A percentile compares a stretch with the other conserved stretches of the same genome.
These are phyloP conservation scores for Fusarium papillatum DNA, from an alignment of 2,329 filamentous ascomycete species.

Conservation along the genomic window DNA sequence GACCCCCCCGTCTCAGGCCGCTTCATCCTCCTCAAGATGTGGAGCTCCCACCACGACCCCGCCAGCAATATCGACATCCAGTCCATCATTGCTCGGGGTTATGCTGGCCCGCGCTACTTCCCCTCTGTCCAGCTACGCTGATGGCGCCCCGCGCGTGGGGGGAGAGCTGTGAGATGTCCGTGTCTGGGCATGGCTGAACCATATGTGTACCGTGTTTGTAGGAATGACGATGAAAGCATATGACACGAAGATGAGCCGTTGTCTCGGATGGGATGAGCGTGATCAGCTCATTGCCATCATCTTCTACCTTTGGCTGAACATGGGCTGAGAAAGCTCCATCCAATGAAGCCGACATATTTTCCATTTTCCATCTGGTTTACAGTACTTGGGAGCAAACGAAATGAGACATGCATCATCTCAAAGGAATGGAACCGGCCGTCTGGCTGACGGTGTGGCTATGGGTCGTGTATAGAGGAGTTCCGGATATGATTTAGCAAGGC, in stretches of 20 bases:
- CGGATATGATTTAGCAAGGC: constrained; percentile 6
- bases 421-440: constrained; percentile 3
- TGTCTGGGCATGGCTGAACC: background rate
- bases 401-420: background rate
- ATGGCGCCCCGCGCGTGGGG: constrained; percentile 7
- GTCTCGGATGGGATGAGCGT: background rate
- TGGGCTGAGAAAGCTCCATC: background rate
- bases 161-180: background rate
- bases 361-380: background rate
- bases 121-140: constrained; percentile 75
- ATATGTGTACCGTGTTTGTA: background rate
- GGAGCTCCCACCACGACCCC: constrained; percentile 79
- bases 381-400: background rate
- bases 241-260: background rate
- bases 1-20: constrained; percentile 85
- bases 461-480: constrained; percentile 16
- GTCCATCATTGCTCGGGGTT: constrained; percentile 86
- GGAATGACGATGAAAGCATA: constrained; percentile 21
- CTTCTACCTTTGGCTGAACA: background rate
- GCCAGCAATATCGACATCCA: constrained; percentile 88
- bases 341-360: background rate
- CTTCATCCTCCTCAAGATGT: constrained; percentile 91
- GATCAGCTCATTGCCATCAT: background rate
- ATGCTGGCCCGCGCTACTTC: constrained; percentile 88
- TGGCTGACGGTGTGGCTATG: background rate